Conservation (phyloP, 345 rosid species). For the Physaria fendleri region DNA sequence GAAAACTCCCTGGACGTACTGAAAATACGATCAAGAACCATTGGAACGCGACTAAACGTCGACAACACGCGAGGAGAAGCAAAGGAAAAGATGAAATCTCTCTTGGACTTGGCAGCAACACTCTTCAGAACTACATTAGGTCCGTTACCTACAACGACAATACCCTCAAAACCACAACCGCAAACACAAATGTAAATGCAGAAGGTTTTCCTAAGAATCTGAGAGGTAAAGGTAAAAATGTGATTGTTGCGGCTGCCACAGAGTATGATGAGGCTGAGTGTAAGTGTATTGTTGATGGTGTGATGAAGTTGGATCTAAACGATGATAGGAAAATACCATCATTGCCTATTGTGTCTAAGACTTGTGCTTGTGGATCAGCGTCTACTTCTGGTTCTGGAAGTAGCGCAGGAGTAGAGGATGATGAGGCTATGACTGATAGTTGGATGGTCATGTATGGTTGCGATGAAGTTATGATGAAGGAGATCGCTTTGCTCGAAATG, state of each 20-base stretch:
- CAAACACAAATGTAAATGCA: not conserved
- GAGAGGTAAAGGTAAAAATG: slow-evolving; percentile 14
- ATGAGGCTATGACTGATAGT: slow-evolving; percentile 25
- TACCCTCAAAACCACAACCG: not conserved
- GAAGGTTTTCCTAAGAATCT: too few relatives aligned
- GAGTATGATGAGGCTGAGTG: not conserved
- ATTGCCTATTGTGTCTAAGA: not conserved
- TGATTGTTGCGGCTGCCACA: not conserved
- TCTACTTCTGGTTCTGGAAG: slow-evolving; percentile 11
- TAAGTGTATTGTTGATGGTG: slow-evolving; percentile 16
- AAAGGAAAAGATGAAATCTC: too few relatives aligned
- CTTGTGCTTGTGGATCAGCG: slow-evolving; percentile 5
- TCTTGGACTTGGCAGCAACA: slow-evolving; percentile 22
- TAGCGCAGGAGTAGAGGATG: too few relatives aligned
- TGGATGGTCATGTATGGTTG: slow-evolving; percentile 34
- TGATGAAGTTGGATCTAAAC: not conserved
- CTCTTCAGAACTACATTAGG: slow-evolving; percentile 26
- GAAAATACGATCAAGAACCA: too few relatives aligned
- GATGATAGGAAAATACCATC: not conserved
- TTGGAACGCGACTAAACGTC: too few relatives aligned
- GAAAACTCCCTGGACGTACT: too few relatives aligned
- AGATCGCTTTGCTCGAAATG: slow-evolving; percentile 27
- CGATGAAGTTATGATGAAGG: slow-evolving; percentile 28
- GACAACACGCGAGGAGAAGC: too few relatives aligned
- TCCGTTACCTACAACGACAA: slow-evolving; percentile 16